Percentiles rank a stretch among this genome's conserved stretches.
phyloP scores from a whole-genome alignment of 2,329 filamentous ascomycete genomes.

The Paradendryphiella salina region DNA sequence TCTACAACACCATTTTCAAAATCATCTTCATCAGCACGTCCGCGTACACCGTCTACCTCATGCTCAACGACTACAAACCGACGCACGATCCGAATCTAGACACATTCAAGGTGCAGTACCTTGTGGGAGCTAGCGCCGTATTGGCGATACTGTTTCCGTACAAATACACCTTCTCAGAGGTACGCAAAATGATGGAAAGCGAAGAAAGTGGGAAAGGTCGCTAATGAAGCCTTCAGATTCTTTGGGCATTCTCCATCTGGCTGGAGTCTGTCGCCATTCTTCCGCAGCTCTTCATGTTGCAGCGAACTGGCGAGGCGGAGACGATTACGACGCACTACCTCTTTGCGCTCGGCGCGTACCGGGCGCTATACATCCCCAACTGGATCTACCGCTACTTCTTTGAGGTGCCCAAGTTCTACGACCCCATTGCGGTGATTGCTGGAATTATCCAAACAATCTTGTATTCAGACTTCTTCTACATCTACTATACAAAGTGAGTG shows the following conservation, averaged over 20 bases:
- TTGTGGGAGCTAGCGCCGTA: conserved; percentile 77
- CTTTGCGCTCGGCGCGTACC: conserved; percentile 87
- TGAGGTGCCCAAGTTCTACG: conserved; percentile 69
- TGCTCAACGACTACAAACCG: conserved; percentile 96
- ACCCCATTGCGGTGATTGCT: conserved; percentile 85
- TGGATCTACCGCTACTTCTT: conserved; percentile 91
- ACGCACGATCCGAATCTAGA: conserved; percentile 97
- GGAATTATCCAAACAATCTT: conserved; percentile 91
- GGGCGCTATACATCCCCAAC: conserved; percentile 96
- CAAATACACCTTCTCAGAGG: conserved; percentile 74
- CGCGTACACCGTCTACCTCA: conserved; percentile 94
- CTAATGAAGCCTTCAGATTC: conserved; percentile 62
- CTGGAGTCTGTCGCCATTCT: conserved; percentile 95
- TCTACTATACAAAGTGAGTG: conserved; percentile 89
- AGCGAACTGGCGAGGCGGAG: conserved; percentile 95
- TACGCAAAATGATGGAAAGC: conserved; percentile 28
- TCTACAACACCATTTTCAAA: conserved; percentile 96
- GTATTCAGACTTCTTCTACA: conserved; percentile 99
- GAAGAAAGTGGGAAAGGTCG: background rate
- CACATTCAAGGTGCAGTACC: conserved; percentile 95
- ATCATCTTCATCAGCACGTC: conserved; percentile 90
- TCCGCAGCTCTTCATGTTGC: conserved; percentile 96
- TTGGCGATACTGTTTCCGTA: conserved; percentile 84
- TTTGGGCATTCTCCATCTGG: conserved; percentile 99
- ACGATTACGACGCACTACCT: conserved; percentile 99